Percentiles rank a stretch among this genome's conserved stretches.
Conservation (phyloP, 2,329 filamentous ascomycete species). For the Claviceps digitariae region DNA sequence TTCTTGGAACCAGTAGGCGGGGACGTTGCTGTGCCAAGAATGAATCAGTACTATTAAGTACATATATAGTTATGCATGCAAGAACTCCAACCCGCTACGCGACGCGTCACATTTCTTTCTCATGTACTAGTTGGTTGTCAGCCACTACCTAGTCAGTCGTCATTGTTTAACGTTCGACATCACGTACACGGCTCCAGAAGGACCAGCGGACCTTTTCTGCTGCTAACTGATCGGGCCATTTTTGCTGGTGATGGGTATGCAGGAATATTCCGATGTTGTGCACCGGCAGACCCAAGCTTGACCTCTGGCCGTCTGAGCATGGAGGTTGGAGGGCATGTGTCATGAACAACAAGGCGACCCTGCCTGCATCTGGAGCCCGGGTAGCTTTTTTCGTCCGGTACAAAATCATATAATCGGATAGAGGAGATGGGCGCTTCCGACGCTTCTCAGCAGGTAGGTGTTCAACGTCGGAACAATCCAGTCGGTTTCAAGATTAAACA, state of each 20-base stretch:
- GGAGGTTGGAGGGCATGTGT: background rate
- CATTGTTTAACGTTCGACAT: background rate
- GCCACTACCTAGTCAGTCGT: background rate
- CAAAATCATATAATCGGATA: background rate
- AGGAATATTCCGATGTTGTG: slow-evolving; percentile 3
- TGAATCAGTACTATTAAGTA: background rate
- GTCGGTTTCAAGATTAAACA: background rate
- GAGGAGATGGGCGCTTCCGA: background rate
- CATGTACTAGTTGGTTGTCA: background rate
- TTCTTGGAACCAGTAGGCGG: background rate
- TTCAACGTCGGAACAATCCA: background rate
- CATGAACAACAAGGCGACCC: background rate
- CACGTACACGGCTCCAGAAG: background rate
- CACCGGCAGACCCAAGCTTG: background rate
- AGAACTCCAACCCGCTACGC: background rate
- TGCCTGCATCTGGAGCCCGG: background rate
- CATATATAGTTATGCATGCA: background rate
- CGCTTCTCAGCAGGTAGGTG: background rate
- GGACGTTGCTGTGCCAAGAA: background rate
- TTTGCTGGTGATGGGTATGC: background rate
- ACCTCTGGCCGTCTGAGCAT: background rate
- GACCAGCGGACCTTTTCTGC: background rate
- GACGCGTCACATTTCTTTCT: background rate
- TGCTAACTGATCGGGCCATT: background rate
- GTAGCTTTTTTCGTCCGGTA: background rate